These are phyloP conservation scores for Harrya chromipes DNA, from an alignment of 768 basidiomycete genomes.

Conservation along the genomic window DNA sequence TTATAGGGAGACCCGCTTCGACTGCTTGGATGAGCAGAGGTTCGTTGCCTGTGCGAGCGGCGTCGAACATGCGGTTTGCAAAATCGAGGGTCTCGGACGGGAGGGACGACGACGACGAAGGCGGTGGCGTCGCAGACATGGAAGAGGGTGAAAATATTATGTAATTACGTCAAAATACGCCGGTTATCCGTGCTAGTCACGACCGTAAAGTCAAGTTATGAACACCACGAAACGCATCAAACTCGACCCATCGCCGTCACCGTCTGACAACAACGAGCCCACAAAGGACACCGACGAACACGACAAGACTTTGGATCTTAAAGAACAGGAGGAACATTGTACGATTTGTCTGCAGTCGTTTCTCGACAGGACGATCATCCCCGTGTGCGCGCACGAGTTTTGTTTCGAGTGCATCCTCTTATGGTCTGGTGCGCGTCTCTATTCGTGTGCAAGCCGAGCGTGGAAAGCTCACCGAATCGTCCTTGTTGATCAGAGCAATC, in stretches of 20 bases:
- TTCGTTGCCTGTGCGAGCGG: constrained; percentile 58
- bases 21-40: constrained; percentile 56
- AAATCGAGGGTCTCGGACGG: constrained; percentile 42
- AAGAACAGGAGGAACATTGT: constrained; percentile 61
- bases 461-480: too few relatives aligned
- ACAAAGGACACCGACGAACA: not conserved
- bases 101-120: constrained; percentile 13
- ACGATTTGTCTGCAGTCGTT: constrained; percentile 83
- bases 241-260: constrained; percentile 33
- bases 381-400: constrained; percentile 87
- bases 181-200: too few relatives aligned
- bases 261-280: constrained; percentile 1
- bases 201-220: not conserved
- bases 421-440: constrained; percentile 67
- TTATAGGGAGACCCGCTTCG: constrained; percentile 65
- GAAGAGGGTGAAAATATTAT: not conserved
- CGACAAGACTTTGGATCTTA: not conserved
- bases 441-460: too few relatives aligned
- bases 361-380: constrained; percentile 75
- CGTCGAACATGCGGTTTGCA: constrained; percentile 73
- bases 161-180: not conserved
- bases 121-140: too few relatives aligned
- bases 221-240: constrained; percentile 36
- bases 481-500: constrained; percentile 55
- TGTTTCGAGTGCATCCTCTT: constrained; percentile 88